A percentile compares a stretch with the other conserved stretches of the same genome.
phyloP scores from a whole-genome alignment of 2,329 filamentous ascomycete species.

The Fusarium sambucinum region DNA sequence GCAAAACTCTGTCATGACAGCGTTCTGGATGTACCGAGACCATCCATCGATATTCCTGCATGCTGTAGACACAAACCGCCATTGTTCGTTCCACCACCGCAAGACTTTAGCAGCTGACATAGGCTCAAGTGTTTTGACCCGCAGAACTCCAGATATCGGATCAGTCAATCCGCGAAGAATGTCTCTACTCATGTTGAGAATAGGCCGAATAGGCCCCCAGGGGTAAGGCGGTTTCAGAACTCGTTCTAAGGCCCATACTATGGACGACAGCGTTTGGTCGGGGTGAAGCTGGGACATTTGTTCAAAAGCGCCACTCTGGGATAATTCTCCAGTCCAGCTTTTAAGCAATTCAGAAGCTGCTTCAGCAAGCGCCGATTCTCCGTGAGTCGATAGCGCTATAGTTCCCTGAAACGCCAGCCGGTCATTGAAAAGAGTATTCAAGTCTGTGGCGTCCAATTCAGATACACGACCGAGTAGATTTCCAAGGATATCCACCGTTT shows the following conservation, averaged over 20 bases:
- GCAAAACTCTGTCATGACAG: slow-evolving; percentile 89
- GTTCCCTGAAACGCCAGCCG: slow-evolving; percentile 78
- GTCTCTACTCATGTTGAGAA: slow-evolving; percentile 69
- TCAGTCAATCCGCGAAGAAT: slow-evolving; percentile 69
- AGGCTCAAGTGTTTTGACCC: slow-evolving; percentile 66
- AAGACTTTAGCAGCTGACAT: slow-evolving; percentile 75
- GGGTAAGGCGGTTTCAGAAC: slow-evolving; percentile 55
- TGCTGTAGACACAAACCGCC: slow-evolving; percentile 83
- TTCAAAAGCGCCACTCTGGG: slow-evolving; percentile 56
- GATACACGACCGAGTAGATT: slow-evolving; percentile 82
- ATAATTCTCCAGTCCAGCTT: slow-evolving; percentile 76
- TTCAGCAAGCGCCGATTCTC: slow-evolving; percentile 81
- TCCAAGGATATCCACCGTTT: slow-evolving; percentile 70
- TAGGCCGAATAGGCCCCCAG: slow-evolving; percentile 69
- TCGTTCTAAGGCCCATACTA: slow-evolving; percentile 58
- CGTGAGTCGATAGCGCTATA: slow-evolving; percentile 83
- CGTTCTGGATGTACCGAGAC: slow-evolving; percentile 81
- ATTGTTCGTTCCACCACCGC: slow-evolving; percentile 86
- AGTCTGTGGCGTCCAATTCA: slow-evolving; percentile 77
- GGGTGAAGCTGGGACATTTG: slow-evolving; percentile 57
- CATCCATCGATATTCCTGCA: slow-evolving; percentile 87
- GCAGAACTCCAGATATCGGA: slow-evolving; percentile 66
- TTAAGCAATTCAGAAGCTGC: slow-evolving; percentile 87
- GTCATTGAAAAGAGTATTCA: slow-evolving; percentile 77
- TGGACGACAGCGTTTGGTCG: slow-evolving; percentile 57